Evolutionary conservation across 2,329 filamentous ascomycete species (phyloP), one percentile per base, ranked within the genome.

Genomic region (Allantophomopsis cytisporea): DNA sequence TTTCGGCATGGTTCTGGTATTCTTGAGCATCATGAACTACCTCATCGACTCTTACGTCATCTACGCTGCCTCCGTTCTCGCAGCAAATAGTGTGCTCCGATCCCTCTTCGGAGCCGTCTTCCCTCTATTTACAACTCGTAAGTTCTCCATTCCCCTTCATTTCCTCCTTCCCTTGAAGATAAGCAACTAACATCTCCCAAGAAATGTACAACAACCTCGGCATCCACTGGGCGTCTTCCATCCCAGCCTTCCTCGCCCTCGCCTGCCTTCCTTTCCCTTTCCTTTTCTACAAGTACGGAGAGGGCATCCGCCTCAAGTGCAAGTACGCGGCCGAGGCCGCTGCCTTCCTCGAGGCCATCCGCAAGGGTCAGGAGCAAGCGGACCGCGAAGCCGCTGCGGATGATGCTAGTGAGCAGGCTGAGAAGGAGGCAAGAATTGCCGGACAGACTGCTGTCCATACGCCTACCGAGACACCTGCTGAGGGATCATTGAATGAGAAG

Each of bases 201-300:
- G 23, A 28, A 28, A 28, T 28, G 23, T 28, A 28, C 23, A 35
- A 62, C 2, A 60, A 66, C 40, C 64, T 81, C 2, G 80, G 83
- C 36, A 77, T 82, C 41, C 80, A 87, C 60, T 88, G 83, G 83
- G 83, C 80, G 1, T 76, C 69, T 28, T 76, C 73, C 0, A 63
- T 89, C 12, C 83, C 82, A 0, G 84, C 76, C 1, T 88, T 89
- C 60, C 63, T 89, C 3, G 73, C 81, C 0, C 56, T 87, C 3
- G 69, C 68, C 10, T 87, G 82, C 57, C 63, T 85, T 14, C 81
- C 83, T 0, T 80, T 83, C 51, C 83, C 83, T 0, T 80, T 83
- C 57, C 56, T 89, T 13, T 84, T 89, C 58, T 83, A 83, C 62
- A 76, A 71, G 49, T 85, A 84, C 54, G 83, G 83, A 31, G 61